A percentile compares a stretch with the other conserved stretches of the same genome.
Conservation (phyloP, 768 basidiomycete genomes). For the Pisolithus microcarpus region DNA sequence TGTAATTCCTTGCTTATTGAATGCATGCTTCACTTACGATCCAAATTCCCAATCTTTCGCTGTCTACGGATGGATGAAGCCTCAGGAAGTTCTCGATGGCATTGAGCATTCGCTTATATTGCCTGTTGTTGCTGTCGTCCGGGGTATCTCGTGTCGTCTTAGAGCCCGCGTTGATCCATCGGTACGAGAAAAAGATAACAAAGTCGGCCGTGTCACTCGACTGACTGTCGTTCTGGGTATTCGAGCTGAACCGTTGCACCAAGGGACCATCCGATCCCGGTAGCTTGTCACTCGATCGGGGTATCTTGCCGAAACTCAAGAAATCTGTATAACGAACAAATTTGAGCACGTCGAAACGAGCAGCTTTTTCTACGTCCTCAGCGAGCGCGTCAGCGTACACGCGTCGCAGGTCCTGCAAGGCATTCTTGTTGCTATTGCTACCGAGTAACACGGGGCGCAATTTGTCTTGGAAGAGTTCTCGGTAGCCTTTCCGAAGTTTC, state of each 20-base stretch:
- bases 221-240: not conserved
- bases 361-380: not conserved
- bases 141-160: not conserved
- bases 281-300: not conserved
- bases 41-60: not conserved
- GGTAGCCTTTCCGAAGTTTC: not conserved
- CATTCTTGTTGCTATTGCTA: not conserved
- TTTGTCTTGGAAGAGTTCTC: not conserved
- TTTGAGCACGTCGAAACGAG: not conserved
- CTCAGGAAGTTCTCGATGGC: not conserved
- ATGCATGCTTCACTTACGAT: not conserved
- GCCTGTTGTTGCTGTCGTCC: not conserved
- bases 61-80: not conserved
- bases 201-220: not conserved
- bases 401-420: not conserved
- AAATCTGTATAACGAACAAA: not conserved
- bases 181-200: not conserved
- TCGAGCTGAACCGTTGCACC: not conserved
- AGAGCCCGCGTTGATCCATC: not conserved
- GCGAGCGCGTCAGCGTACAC: not conserved
- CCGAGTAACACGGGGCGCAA: not conserved
- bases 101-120: not conserved
- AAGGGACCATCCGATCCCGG: not conserved
- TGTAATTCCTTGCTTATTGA: not conserved
- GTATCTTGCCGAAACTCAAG: not conserved